Conservation (phyloP, 2,329 filamentous ascomycete species). For the Pyricularia pennisetigena region DNA sequence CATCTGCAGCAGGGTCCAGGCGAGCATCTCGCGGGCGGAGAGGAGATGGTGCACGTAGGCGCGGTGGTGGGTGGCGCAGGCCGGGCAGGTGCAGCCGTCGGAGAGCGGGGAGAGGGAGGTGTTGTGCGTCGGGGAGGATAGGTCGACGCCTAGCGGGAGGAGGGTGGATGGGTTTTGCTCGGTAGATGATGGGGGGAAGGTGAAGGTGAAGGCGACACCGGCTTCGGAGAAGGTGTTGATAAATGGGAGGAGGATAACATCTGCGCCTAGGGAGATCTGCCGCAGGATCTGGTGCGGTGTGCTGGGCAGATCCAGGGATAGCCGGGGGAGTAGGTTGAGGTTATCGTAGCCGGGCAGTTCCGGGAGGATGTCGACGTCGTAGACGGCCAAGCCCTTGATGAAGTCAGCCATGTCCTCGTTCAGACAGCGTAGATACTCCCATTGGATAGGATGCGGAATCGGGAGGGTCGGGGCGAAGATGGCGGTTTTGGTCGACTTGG, state of each 20-base stretch:
- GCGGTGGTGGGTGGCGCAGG: slow-evolving; percentile 73
- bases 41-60: slow-evolving; percentile 86
- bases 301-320: slow-evolving; percentile 61
- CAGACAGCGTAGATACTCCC: slow-evolving; percentile 68
- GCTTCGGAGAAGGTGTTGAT: slow-evolving; percentile 66
- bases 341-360: slow-evolving; percentile 49
- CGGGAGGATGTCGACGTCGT: slow-evolving; percentile 60
- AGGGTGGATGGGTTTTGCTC: slow-evolving; percentile 6
- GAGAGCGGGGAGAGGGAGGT: slow-evolving; percentile 53
- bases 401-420: slow-evolving; percentile 44
- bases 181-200: slow-evolving; percentile 45
- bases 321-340: slow-evolving; percentile 55
- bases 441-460: slow-evolving; percentile 64
- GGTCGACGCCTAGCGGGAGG: slow-evolving; percentile 60
- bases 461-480: slow-evolving; percentile 64
- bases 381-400: slow-evolving; percentile 66
- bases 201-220: slow-evolving; percentile 74
- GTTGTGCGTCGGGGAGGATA: slow-evolving; percentile 59
- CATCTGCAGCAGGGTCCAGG: slow-evolving; percentile 84
- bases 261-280: slow-evolving; percentile 67
- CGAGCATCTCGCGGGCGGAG: slow-evolving; percentile 89
- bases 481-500: slow-evolving; percentile 20
- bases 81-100: slow-evolving; percentile 64
- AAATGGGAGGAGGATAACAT: slow-evolving; percentile 72
- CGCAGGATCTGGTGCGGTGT: slow-evolving; percentile 70